Base-by-base conservation (phyloP, 441 rosid species). In the Erodium moschatum region DNA sequence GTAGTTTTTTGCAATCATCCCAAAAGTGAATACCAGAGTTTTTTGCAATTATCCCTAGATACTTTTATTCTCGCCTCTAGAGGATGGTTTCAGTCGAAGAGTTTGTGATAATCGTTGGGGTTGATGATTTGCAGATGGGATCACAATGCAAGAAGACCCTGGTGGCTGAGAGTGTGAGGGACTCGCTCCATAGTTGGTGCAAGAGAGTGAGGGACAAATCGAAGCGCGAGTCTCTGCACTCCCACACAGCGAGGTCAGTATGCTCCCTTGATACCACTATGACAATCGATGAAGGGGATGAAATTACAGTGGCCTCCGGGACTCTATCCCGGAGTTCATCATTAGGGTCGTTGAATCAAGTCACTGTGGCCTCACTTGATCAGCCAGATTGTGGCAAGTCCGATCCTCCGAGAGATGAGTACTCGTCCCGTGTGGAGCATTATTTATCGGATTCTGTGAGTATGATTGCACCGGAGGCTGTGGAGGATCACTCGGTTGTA, bases 171-270 rank as follows among this genome's bases (percentile, higher is more conserved):
- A 87, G 87, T 13, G 97, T 93, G 9, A 80, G 98, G 73, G 95
- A 88, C 33, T 93, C 98, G 0, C 96, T 93, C 44, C 98, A 90
- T 69, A 89, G 96, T 68, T 93, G 98, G 97, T 85, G 97, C 56
- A 93, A 89, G 77, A 78, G 98, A 80, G 97, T 84, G 66, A 86
- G 82, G 81, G 85, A 79, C 67, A 89, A 78, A 73, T 87, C 97
- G 1, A 89, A 85, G 75, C 86, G 83, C 0, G 90, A 81, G 20
- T 77, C 84, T 4, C 18, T 73, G 18, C 83, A 44, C 71, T 88
- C 88, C 0, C 80, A 81, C 1, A 76, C 90, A 0, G 76, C 90
- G 19, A 84, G 95, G 72, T 93, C 97, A 16, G 86, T 86, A 3
- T 93, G 98, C 66, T 93, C 98, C 0, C 90, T 90, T 0, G 92